Percentiles rank a stretch among this genome's conserved stretches.
phyloP scores from a whole-genome alignment of 148 eudicot species.

The Chenopodium album region DNA sequence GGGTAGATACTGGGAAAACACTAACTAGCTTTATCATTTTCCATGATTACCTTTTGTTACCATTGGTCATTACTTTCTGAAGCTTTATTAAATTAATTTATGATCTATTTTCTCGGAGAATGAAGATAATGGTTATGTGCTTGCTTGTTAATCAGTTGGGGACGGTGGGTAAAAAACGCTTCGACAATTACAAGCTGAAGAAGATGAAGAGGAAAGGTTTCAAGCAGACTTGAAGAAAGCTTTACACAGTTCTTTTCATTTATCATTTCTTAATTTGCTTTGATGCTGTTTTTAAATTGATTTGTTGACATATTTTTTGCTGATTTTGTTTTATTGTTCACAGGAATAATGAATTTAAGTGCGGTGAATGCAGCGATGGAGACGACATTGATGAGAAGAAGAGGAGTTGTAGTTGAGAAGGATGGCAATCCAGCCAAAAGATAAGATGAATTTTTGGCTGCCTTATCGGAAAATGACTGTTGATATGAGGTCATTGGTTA shows the following conservation, averaged over 20 bases:
- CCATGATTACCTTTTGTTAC: background rate
- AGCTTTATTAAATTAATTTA: background rate
- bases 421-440: conserved; percentile 60
- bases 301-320: no score
- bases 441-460: conserved; percentile 52
- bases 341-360: no score
- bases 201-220: conserved; percentile 91
- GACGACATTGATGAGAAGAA: conserved; percentile 53
- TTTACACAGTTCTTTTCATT: conserved; percentile 25
- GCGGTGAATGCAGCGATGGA: no score
- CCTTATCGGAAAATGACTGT: conserved; percentile 61
- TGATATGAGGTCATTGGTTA: conserved; percentile 67
- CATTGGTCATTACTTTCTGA: background rate
- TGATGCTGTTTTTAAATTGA: no score
- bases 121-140: background rate
- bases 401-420: conserved; percentile 65
- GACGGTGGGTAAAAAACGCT: conserved; percentile 60
- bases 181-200: conserved; percentile 65
- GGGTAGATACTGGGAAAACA: background rate
- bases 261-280: no score
- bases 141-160: conserved; percentile 27
- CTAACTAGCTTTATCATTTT: background rate
- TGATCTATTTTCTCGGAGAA: background rate
- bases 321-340: no score
- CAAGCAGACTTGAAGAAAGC: conserved; percentile 87